Evolutionary conservation across 257 asterid species (phyloP).

Genomic region (Anisodus tanguticus): DNA sequence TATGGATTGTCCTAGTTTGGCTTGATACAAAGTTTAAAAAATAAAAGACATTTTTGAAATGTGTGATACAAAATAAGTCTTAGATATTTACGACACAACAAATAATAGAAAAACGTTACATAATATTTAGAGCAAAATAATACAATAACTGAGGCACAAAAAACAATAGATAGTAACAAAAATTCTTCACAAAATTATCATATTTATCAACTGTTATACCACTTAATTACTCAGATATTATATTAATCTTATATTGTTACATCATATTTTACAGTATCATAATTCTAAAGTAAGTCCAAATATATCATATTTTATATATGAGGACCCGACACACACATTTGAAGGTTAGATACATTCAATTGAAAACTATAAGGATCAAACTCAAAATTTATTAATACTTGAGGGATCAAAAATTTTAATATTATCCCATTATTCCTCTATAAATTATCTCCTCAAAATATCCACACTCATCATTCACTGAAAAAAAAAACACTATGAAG

Average conservation of each 20-base stretch:
- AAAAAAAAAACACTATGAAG: conserved; percentile 41
- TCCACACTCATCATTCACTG: background rate
- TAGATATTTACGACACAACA: too few species aligned
- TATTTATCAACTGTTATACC: background rate
- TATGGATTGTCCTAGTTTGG: too few species aligned
- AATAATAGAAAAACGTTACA: too few species aligned
- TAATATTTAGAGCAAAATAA: too few species aligned
- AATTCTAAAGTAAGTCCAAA: background rate
- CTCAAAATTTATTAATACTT: background rate
- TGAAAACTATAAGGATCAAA: background rate
- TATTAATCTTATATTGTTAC: background rate
- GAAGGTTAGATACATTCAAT: background rate
- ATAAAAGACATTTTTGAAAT: too few species aligned
- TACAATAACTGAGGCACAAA: too few species aligned
- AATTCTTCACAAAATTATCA: background rate
- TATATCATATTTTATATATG: background rate
- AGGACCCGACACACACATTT: background rate
- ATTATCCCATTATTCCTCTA: background rate
- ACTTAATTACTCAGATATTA: background rate
- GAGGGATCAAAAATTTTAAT: background rate
- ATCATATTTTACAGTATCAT: accelerated
- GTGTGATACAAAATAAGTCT: too few species aligned
- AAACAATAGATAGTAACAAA: too few species aligned
- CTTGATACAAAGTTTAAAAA: too few species aligned
- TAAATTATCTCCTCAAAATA: background rate